Percentiles rank a stretch among this genome's conserved stretches.
Conservation (phyloP, 345 rosid species). For the Jatropha curcas region DNA sequence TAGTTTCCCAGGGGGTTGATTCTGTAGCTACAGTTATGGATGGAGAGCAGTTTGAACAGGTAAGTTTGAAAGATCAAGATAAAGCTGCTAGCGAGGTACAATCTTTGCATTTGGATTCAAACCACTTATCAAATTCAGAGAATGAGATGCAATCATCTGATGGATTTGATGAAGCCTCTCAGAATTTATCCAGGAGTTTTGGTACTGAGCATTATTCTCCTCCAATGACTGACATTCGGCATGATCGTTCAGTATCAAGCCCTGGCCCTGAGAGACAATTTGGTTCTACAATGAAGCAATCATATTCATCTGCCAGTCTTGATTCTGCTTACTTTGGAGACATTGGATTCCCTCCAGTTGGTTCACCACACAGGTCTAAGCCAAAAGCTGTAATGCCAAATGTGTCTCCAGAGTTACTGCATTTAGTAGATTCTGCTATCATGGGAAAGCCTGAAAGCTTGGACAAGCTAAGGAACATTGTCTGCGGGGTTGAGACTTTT, state of each 20-base stretch:
- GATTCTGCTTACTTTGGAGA: slow-evolving; percentile 50
- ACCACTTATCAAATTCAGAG: slow-evolving; percentile 45
- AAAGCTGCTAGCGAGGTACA: slow-evolving; percentile 37
- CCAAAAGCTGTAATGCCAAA: slow-evolving; percentile 77
- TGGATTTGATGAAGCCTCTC: slow-evolving; percentile 39
- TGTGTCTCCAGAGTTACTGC: slow-evolving; percentile 96
- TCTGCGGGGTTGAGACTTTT: slow-evolving; percentile 73
- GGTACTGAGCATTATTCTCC: slow-evolving; percentile 45
- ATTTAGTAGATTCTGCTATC: slow-evolving; percentile 96
- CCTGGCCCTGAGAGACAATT: slow-evolving; percentile 54
- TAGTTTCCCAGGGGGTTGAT: slow-evolving; percentile 30
- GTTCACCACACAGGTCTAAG: slow-evolving; percentile 66
- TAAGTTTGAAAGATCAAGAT: slow-evolving; percentile 71
- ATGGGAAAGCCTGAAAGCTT: slow-evolving; percentile 97
- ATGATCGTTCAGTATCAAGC: slow-evolving; percentile 49
- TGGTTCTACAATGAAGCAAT: slow-evolving; percentile 42
- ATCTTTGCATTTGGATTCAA: slow-evolving; percentile 33
- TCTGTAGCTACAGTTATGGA: slow-evolving; percentile 41
- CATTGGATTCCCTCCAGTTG: slow-evolving; percentile 53
- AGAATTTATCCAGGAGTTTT: slow-evolving; percentile 28
- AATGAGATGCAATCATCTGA: slow-evolving; percentile 39
- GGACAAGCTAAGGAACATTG: slow-evolving; percentile 83
- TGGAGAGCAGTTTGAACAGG: slow-evolving; percentile 82
- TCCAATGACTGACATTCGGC: slow-evolving; percentile 36
- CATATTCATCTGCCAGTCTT: slow-evolving; percentile 52